These are phyloP conservation scores for Claviceps sp. DNA, from an alignment of 2,329 filamentous ascomycete genomes.

Conservation along the genomic window DNA sequence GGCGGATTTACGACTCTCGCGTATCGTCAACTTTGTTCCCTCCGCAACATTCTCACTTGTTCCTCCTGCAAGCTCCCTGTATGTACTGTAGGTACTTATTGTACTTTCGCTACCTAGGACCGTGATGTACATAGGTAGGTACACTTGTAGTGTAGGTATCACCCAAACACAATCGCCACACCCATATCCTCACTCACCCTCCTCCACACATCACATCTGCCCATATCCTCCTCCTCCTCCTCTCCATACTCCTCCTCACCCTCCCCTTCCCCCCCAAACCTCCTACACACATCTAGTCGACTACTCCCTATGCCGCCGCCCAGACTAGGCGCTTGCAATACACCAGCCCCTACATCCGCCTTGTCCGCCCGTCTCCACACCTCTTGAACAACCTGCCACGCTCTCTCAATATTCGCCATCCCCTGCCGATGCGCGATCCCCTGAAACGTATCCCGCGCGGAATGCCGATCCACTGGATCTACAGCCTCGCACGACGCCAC, in stretches of 20 bases:
- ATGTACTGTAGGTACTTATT: too few relatives aligned
- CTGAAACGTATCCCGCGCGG: constrained; percentile 37
- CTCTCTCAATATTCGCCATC: constrained; percentile 50
- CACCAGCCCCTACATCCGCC: constrained; percentile 10
- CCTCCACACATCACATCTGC: constrained; percentile 35
- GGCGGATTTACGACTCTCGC: too few relatives aligned
- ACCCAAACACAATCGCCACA: constrained; percentile 47
- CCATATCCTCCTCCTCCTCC: neutral
- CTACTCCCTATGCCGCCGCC: too few relatives aligned
- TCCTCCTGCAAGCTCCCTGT: too few relatives aligned
- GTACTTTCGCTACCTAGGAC: too few relatives aligned
- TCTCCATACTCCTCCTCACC: too few relatives aligned
- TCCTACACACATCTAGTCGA: too few relatives aligned
- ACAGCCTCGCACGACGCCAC: constrained; percentile 48
- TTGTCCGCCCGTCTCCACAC: constrained; percentile 44
- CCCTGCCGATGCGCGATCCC: constrained; percentile 44
- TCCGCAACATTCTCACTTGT: too few relatives aligned
- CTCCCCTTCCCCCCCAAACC: too few relatives aligned
- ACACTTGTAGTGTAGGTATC: constrained; percentile 8
- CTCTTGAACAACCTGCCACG: constrained; percentile 47
- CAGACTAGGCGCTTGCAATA: neutral
- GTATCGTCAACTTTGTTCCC: too few relatives aligned
- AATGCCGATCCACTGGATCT: constrained; percentile 31
- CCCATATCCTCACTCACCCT: constrained; percentile 44
- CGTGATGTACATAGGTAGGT: too few relatives aligned